Evolutionary conservation across 140 eudicot genomes (phyloP).

Genomic region (Anethum foeniculum): DNA sequence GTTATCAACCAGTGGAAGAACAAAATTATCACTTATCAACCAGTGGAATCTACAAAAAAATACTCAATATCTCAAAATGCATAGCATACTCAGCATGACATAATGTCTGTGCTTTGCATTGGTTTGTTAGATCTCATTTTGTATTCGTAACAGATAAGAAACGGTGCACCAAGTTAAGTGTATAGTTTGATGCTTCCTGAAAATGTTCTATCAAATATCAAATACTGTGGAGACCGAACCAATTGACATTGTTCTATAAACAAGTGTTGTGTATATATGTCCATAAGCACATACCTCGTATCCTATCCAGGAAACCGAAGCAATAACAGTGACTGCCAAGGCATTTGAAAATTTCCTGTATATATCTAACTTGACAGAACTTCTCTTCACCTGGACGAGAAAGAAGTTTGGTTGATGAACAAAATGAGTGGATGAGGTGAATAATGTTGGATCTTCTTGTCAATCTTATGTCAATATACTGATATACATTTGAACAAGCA

Average conservation of each 20-base stretch:
- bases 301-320: constrained; percentile 79
- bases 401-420: constrained; percentile 8
- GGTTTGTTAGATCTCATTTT: no score
- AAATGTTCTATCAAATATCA: not conserved
- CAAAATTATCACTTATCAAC: not conserved
- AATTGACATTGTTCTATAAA: not conserved
- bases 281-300: constrained; percentile 65
- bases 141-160: not conserved
- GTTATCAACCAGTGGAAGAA: no score
- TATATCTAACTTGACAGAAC: constrained; percentile 86
- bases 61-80: not conserved
- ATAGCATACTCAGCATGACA: not conserved
- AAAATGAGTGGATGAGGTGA: not conserved
- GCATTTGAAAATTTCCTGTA: constrained; percentile 97
- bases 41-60: not conserved
- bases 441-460: not conserved
- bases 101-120: no score
- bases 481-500: not conserved
- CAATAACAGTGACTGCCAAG: constrained; percentile 64
- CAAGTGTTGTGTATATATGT: not conserved
- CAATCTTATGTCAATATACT: not conserved
- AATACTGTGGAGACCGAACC: not conserved
- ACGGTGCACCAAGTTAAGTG: not conserved
- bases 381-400: constrained; percentile 65
- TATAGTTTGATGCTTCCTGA: not conserved